phyloP scores from a whole-genome alignment of 768 basidiomycete species.

The Antrodiella citrinella region DNA sequence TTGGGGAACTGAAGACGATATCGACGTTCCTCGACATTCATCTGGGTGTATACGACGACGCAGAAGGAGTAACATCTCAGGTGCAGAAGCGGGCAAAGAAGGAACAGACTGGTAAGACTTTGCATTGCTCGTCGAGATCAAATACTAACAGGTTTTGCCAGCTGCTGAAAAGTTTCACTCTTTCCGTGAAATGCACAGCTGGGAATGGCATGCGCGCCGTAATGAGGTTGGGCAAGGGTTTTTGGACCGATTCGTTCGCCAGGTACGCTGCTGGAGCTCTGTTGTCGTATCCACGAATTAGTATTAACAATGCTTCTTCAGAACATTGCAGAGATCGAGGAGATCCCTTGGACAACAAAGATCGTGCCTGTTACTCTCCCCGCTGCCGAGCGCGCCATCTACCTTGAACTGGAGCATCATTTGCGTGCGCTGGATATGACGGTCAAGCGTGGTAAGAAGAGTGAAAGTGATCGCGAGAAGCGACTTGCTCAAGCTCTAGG shows the following conservation, averaged over 20 bases:
- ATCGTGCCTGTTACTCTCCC: conserved; percentile 66
- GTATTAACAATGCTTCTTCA: conserved; percentile 30
- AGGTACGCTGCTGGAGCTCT: conserved; percentile 45
- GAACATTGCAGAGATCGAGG: conserved; percentile 96
- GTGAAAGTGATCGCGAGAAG: conserved; percentile 75
- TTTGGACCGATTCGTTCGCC: conserved; percentile 75
- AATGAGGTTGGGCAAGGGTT: conserved; percentile 77
- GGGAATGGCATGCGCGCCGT: conserved; percentile 89
- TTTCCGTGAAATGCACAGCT: conserved; percentile 87
- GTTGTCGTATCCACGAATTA: no score
- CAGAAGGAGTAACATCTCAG: conserved; percentile 63
- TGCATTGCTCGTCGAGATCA: not conserved
- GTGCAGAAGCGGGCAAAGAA: conserved; percentile 59
- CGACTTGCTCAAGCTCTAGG: conserved; percentile 83
- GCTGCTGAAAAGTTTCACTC: conserved; percentile 93
- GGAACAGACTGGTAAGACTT: conserved; percentile 68
- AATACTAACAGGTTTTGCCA: conserved; percentile 25
- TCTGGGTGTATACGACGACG: conserved; percentile 85
- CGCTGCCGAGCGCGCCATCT: conserved; percentile 90
- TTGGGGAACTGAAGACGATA: conserved; percentile 85
- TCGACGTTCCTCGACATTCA: conserved; percentile 85
- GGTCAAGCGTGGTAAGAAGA: conserved; percentile 57
- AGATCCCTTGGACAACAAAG: conserved; percentile 73
- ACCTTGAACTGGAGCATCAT: conserved; percentile 91
- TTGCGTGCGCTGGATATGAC: conserved; percentile 86